These are phyloP conservation scores for Alliaria petiolata DNA, from an alignment of 345 rosid genomes.

Conservation along the genomic window DNA sequence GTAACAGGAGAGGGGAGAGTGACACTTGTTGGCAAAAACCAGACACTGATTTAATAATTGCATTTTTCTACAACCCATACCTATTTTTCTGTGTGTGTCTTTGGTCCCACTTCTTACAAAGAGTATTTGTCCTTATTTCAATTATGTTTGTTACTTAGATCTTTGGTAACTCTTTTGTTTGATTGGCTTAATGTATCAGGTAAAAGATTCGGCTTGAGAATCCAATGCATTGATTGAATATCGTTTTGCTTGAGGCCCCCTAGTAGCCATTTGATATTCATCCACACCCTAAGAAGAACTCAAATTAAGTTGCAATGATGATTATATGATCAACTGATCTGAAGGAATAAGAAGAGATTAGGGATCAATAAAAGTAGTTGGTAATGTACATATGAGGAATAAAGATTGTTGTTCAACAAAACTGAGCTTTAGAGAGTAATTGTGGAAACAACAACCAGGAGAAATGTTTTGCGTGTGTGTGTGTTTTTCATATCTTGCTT, in stretches of 20 bases:
- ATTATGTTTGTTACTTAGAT: constrained; percentile 27
- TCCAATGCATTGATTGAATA: constrained; percentile 20
- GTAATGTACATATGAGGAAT: constrained; percentile 21
- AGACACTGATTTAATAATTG: constrained; percentile 23
- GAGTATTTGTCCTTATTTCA: constrained; percentile 1
- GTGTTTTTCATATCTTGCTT: constrained; percentile 73
- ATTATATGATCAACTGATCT: too few relatives aligned
- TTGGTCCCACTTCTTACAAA: constrained; percentile 33
- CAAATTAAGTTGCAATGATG: background rate
- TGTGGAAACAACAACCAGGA: constrained; percentile 5
- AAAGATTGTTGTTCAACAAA: constrained; percentile 22
- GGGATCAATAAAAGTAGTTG: too few relatives aligned
- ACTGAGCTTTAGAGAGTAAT: constrained; percentile 13
- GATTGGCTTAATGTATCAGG: constrained; percentile 4
- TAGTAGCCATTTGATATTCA: background rate
- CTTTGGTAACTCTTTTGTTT: constrained; percentile 9
- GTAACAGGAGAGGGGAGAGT: too few relatives aligned
- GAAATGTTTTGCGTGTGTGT: background rate
- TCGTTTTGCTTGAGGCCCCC: background rate
- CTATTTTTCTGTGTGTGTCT: constrained; percentile 30
- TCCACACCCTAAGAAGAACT: background rate
- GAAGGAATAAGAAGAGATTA: background rate
- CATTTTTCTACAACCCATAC: background rate
- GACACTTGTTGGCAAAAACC: constrained; percentile 30
- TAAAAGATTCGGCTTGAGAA: constrained; percentile 14